Evolutionary conservation across 768 basidiomycete species (phyloP).

Genomic region (Russula abietina): DNA sequence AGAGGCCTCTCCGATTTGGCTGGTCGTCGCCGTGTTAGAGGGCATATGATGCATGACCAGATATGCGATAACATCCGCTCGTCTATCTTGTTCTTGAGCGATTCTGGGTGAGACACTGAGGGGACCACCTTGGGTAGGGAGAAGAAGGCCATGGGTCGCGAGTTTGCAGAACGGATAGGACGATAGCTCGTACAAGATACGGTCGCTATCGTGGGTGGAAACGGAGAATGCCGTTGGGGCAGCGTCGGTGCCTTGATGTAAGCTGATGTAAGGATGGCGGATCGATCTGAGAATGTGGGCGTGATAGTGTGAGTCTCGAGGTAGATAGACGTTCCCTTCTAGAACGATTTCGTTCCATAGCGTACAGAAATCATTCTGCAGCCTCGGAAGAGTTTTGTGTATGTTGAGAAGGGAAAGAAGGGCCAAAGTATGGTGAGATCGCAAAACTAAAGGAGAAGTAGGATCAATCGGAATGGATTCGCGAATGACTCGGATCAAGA

Average conservation of each 20-base stretch:
- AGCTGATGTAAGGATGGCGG: background rate
- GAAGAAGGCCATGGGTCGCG: background rate
- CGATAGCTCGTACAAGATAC: background rate
- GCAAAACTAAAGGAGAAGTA: no score
- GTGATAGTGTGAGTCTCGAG: no score
- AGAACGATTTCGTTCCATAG: background rate
- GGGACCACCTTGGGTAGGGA: background rate
- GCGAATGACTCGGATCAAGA: background rate
- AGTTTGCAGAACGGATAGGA: background rate
- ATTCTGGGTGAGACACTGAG: no score
- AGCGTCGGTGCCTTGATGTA: background rate
- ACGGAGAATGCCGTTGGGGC: background rate
- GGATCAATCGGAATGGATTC: background rate
- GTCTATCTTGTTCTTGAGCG: no score
- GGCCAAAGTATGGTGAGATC: background rate
- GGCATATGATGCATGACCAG: no score
- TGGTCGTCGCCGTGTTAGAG: no score
- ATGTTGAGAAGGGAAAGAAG: background rate
- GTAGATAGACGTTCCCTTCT: background rate
- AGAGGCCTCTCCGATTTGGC: no score
- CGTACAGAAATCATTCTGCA: background rate
- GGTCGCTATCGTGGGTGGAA: background rate
- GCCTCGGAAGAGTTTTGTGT: background rate
- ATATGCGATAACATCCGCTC: no score
- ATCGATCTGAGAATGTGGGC: background rate